These are phyloP conservation scores for Linderniella brevidens DNA, from an alignment of 257 asterid genomes.

Conservation along the genomic window DNA sequence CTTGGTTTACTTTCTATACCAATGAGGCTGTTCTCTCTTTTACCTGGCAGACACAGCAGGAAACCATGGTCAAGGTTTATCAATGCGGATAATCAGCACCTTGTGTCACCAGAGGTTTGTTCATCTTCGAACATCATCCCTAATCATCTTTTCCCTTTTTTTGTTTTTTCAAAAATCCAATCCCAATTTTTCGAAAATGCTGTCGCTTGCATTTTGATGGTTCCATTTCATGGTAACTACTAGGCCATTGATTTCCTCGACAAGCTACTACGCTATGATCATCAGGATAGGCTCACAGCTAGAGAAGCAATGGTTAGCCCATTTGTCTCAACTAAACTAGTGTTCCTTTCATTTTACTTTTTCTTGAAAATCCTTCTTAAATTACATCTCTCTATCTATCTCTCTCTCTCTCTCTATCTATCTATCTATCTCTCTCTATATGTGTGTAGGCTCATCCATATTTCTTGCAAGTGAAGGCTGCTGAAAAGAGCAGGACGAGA, in stretches of 20 bases:
- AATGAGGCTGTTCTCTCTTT: not conserved
- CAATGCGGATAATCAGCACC: conserved; percentile 74
- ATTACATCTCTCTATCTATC: not conserved
- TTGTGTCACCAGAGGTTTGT: conserved; percentile 77
- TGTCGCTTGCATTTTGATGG: not conserved
- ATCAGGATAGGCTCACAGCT: conserved; percentile 89
- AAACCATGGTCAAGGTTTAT: conserved; percentile 88
- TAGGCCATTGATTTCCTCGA: conserved; percentile 83
- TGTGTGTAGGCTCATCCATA: conserved; percentile 25
- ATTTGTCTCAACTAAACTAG: not conserved
- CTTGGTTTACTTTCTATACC: not conserved
- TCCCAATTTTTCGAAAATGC: not conserved
- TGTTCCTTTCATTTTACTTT: not conserved
- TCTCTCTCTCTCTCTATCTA: not conserved
- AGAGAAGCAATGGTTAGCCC: conserved; percentile 74
- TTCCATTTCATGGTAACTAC: not conserved
- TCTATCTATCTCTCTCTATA: not conserved
- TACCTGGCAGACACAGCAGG: conserved; percentile 56
- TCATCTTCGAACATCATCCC: not conserved
- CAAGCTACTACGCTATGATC: conserved; percentile 87
- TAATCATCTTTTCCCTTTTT: not conserved
- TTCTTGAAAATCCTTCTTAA: too few species aligned
- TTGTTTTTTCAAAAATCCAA: too few species aligned
- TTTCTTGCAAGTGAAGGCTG: conserved; percentile 37
- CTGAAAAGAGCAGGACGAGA: conserved; percentile 28